Percentiles rank a stretch among this genome's conserved stretches.
These are phyloP conservation scores for Ascochyta pisi DNA, from an alignment of 2,329 filamentous ascomycete species.

Conservation along the genomic window DNA sequence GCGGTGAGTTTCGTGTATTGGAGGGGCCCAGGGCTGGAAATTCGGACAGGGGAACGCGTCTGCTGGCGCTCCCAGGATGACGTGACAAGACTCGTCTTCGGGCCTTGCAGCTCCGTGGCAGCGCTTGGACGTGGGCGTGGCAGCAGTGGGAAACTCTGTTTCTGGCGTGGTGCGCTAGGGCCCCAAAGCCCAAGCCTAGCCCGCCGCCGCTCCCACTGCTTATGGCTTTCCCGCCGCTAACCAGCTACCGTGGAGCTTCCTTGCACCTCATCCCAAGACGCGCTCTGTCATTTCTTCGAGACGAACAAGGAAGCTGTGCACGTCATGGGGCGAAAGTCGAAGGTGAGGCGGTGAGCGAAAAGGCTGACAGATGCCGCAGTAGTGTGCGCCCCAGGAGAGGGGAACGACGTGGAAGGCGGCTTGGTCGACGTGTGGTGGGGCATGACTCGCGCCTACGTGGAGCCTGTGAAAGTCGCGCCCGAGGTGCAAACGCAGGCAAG, in stretches of 20 bases:
- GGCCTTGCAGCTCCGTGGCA: constrained; percentile 15
- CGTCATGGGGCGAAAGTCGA: constrained; percentile 1
- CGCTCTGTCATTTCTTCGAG: constrained; percentile 12
- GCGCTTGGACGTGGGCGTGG: constrained; percentile 2
- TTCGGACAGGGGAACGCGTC: constrained; percentile 8
- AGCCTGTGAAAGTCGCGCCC: background rate
- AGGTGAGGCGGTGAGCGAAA: constrained; percentile 2
- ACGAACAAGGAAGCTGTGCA: constrained; percentile 1
- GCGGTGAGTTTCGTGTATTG: constrained; percentile 18
- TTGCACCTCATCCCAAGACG: constrained; percentile 35
- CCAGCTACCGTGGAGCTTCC: constrained; percentile 34
- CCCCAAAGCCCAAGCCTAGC: constrained; percentile 14
- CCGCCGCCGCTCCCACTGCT: constrained; percentile 9
- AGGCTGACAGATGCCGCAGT: constrained; percentile 2
- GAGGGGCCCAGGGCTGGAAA: constrained; percentile 9
- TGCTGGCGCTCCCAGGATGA: constrained; percentile 25
- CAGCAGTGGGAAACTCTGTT: constrained; percentile 1
- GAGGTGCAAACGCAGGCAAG: background rate
- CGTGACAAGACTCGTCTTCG: constrained; percentile 23
- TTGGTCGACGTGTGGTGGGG: constrained; percentile 6
- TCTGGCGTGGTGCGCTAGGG: background rate
- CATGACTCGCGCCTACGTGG: constrained; percentile 11
- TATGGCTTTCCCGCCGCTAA: constrained; percentile 14
- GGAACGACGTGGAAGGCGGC: background rate
- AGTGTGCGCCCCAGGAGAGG: background rate